Evolutionary conservation across 2,329 filamentous ascomycete genomes (phyloP), one percentile per base, ranked within the genome.

Genomic region (Cordyceps javanica): DNA sequence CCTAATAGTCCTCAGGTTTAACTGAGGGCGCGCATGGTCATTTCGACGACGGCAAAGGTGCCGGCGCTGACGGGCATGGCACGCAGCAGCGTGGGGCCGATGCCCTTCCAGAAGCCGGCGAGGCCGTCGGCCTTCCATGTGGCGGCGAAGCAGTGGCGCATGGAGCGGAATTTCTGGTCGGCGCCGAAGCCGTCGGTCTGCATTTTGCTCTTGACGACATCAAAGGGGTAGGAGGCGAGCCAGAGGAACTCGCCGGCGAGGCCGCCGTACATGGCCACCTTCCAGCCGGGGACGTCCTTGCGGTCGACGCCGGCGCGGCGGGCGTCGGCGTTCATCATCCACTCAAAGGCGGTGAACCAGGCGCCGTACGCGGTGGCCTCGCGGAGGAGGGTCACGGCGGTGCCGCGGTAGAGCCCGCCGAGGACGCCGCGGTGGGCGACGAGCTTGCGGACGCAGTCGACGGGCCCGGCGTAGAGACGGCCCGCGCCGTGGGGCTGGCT

Each of bases 161-260:
- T 97, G 57, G 78, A 87, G 70, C 77, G 83, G 75, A 89, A 99
- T 69, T 81, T 81, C 77, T 87, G 85, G 62, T 82, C 75, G 50
- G 71, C 61, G 5, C 90, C 91, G 69, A 97, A 94, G 0, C 90
- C 92, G 75, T 99, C 94, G 59, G 88, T 96, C 82, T 99, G 94
- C 93, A 97, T 97, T 83, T 96, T 97, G 75, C 91, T 96, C 88
- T 99, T 99, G 75, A 99, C 76, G 28, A 99, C 93, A 74, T 99
- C 94, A 63, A 99, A 88, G 23, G 94, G 94, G 75, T 99, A 99
- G 69, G 91, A 96, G 36, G 82, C 82, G 57, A 99, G 77, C 94
- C 94, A 99, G 58, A 99, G 82, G 54, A 86, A 90, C 79, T 99
- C 94, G 65, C 94, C 94, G 0, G 94, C 94, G 41, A 99, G 73